A percentile compares a stretch with the other conserved stretches of the same genome.
phyloP scores from a whole-genome alignment of 2,329 filamentous ascomycete genomes.

The Geoglossum cookeanum region DNA sequence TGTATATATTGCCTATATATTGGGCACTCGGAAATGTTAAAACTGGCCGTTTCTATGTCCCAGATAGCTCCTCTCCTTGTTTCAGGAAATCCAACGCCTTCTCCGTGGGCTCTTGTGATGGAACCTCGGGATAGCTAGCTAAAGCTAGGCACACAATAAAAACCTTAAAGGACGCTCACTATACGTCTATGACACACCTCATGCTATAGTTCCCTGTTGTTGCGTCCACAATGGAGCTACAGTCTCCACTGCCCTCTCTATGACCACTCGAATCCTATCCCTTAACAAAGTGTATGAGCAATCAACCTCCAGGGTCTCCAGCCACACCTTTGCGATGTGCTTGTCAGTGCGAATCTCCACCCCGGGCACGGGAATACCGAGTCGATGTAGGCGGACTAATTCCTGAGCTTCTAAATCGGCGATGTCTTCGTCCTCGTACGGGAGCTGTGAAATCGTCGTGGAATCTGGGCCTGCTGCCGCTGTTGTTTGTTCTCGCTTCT shows the following conservation, averaged over 20 bases:
- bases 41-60: neutral
- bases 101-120: neutral
- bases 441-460: slow-evolving; percentile 7
- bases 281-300: slow-evolving; percentile 59
- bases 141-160: neutral
- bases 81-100: neutral
- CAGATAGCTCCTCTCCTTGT: neutral
- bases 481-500: slow-evolving; percentile 9
- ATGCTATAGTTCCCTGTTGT: neutral
- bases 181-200: neutral
- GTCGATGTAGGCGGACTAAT: slow-evolving; percentile 56
- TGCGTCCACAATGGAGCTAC: slow-evolving; percentile 46
- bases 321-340: slow-evolving; percentile 72
- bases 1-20: neutral
- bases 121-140: neutral
- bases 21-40: neutral
- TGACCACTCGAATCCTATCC: slow-evolving; percentile 72
- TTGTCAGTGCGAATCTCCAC: slow-evolving; percentile 76
- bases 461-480: slow-evolving; percentile 7
- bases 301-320: slow-evolving; percentile 83
- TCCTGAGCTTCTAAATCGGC: slow-evolving; percentile 27
- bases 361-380: slow-evolving; percentile 82
- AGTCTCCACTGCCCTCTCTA: slow-evolving; percentile 76
- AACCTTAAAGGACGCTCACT: neutral
- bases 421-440: slow-evolving; percentile 7